These are phyloP conservation scores for Bipolaris sorokiniana DNA, from an alignment of 2,329 filamentous ascomycete species.

Conservation along the genomic window DNA sequence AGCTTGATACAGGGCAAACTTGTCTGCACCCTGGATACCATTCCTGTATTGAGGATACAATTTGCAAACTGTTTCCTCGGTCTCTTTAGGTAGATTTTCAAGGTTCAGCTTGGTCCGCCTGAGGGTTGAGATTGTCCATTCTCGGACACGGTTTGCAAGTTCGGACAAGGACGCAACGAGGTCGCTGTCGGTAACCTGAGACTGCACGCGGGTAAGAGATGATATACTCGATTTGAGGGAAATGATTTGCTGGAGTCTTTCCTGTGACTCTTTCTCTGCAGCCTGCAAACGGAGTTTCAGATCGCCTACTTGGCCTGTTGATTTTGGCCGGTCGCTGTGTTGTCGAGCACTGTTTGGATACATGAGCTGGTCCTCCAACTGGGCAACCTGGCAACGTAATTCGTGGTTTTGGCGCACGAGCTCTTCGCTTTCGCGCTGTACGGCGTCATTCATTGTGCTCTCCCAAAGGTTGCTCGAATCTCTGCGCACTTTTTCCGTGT, in stretches of 20 bases:
- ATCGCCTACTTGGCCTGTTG: slow-evolving; percentile 34
- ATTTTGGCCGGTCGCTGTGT: background rate
- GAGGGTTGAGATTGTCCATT: slow-evolving; percentile 75
- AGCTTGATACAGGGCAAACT: slow-evolving; percentile 43
- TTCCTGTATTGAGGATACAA: slow-evolving; percentile 26
- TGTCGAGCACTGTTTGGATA: slow-evolving; percentile 25
- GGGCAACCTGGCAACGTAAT: slow-evolving; percentile 31
- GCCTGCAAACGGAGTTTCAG: slow-evolving; percentile 39
- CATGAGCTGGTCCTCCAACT: slow-evolving; percentile 34
- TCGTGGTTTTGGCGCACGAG: slow-evolving; percentile 32
- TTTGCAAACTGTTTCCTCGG: slow-evolving; percentile 19
- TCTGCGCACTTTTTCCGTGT: background rate
- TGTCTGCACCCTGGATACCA: slow-evolving; percentile 25
- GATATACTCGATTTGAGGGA: slow-evolving; percentile 76
- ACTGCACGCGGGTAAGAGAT: slow-evolving; percentile 66
- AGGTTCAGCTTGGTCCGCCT: slow-evolving; percentile 62
- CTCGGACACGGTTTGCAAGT: slow-evolving; percentile 71
- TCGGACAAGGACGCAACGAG: slow-evolving; percentile 67
- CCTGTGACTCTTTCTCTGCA: slow-evolving; percentile 63
- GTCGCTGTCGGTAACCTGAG: slow-evolving; percentile 69
- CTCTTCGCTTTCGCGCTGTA: slow-evolving; percentile 16
- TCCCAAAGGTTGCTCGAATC: slow-evolving; percentile 2
- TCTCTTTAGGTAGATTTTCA: slow-evolving; percentile 24
- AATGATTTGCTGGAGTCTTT: slow-evolving; percentile 65
- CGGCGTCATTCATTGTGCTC: background rate